Evolutionary conservation across 768 basidiomycete species (phyloP).

Genomic region (Russula olivacea): DNA sequence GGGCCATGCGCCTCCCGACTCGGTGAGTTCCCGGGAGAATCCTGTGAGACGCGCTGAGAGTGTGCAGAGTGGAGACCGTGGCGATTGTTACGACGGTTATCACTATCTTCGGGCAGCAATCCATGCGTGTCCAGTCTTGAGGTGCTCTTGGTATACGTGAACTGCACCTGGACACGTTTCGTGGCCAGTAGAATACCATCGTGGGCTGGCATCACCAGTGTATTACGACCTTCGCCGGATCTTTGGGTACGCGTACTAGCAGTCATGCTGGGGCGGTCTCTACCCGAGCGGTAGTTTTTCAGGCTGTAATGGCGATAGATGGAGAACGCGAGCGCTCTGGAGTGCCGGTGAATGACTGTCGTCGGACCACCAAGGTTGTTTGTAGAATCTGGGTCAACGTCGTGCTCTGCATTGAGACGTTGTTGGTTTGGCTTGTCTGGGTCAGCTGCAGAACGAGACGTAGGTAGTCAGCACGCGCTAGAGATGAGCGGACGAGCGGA

Average conservation of each 20-base stretch:
- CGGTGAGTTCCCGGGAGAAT: neutral
- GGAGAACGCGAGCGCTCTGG: slow-evolving; percentile 72
- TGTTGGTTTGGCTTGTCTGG: slow-evolving; percentile 59
- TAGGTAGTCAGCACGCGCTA: neutral
- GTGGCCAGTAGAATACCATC: slow-evolving; percentile 58
- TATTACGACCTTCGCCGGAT: slow-evolving; percentile 1
- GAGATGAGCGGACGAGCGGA: neutral
- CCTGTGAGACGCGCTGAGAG: neutral
- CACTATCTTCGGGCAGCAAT: slow-evolving; percentile 11
- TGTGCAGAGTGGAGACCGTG: neutral
- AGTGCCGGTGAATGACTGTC: slow-evolving; percentile 75
- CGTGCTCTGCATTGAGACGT: slow-evolving; percentile 56
- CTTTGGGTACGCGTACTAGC: slow-evolving; percentile 24
- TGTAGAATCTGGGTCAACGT: slow-evolving; percentile 43
- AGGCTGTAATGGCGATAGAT: slow-evolving; percentile 58
- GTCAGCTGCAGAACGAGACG: slow-evolving; percentile 36
- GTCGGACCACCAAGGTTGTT: slow-evolving; percentile 49
- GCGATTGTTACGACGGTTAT: slow-evolving; percentile 7
- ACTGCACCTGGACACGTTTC: slow-evolving; percentile 70
- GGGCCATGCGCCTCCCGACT: neutral
- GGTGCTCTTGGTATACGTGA: slow-evolving; percentile 29
- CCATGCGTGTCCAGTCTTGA: slow-evolving; percentile 8
- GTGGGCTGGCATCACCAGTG: slow-evolving; percentile 15
- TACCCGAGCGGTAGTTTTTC: slow-evolving; percentile 24
- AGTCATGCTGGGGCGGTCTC: slow-evolving; percentile 22